Evolutionary conservation across 208 protist species (phyloP), one percentile per base, ranked within the genome.

Genomic region (Trypanosoma platydactyli): DNA sequence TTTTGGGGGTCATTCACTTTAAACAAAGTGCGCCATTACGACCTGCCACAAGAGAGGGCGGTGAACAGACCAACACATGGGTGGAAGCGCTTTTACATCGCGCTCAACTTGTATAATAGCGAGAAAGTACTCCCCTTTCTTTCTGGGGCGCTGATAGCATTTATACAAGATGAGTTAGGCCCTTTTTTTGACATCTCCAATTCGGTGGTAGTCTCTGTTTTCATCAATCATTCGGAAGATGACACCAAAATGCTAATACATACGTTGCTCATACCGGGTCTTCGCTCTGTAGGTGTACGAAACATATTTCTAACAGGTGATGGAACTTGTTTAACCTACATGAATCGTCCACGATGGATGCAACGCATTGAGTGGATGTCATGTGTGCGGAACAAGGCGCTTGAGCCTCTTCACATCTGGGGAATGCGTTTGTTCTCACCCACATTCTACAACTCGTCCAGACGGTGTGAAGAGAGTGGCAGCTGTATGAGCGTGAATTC

Each of bases 301-400:
- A 24, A 46, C 7, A 79, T 91, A 25, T 91, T 75, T 67, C 68
- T 78, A 18, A 84, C 80, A 13, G 74, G 73, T 27, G 45, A 74
- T 20, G 87, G 87, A 12, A 22, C 65, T 13, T 91, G 88, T 49
- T 55, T 79, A 7, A 70, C 22, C 29, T 80, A 78, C 53, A 60
- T 68, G 11, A 56, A 33, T 50, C 11, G 24, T 13, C 71, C 60
- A 20, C 42, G 20, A 18, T 69, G 81, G 48, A 73, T 84, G 38
- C 73, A 83, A 51, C 81, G 88, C 52, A 94, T 91, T 53, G 83
- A 88, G 69, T 94, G 88, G 85, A 81, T 94, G 80, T 55, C 82
- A 33, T 94, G 88, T 70, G 75, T 94, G 22, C 88, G 84, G 12
- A 91, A 94, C 71, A 88, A 84, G 38, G 88, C 84, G 4, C 44